phyloP scores from a whole-genome alignment of 2,329 filamentous ascomycete genomes.

The Fusarium drepaniforme region DNA sequence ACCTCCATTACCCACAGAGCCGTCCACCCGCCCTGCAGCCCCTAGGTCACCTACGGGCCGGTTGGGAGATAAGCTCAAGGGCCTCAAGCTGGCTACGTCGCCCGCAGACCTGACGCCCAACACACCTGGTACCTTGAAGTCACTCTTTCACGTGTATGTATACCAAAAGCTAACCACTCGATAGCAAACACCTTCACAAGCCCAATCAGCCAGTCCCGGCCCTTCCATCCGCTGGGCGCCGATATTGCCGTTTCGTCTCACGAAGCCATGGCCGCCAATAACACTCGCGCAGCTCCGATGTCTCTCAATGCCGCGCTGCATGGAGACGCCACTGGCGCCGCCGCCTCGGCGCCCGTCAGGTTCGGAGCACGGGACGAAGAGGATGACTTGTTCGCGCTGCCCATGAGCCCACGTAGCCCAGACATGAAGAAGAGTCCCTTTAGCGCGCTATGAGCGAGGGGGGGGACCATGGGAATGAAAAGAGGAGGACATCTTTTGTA shows the following conservation, averaged over 20 bases:
- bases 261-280: slow-evolving; percentile 45
- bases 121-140: slow-evolving; percentile 58
- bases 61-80: slow-evolving; percentile 83
- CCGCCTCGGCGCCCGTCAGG: slow-evolving; percentile 32
- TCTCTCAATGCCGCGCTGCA: slow-evolving; percentile 51
- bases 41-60: slow-evolving; percentile 76
- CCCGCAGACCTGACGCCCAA: slow-evolving; percentile 71
- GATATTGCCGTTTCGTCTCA: slow-evolving; percentile 54
- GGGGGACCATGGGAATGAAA: not conserved
- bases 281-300: slow-evolving; percentile 39
- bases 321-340: slow-evolving; percentile 31
- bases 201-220: slow-evolving; percentile 48
- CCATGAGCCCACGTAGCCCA: slow-evolving; percentile 86
- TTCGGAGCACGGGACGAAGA: slow-evolving; percentile 56
- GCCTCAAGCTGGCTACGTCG: slow-evolving; percentile 82
- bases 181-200: slow-evolving; percentile 53
- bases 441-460: slow-evolving; percentile 56
- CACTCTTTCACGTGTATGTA: slow-evolving; percentile 11
- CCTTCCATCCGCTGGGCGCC: slow-evolving; percentile 47
- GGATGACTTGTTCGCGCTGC: slow-evolving; percentile 88
- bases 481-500: not conserved
- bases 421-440: slow-evolving; percentile 90
- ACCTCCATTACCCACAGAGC: slow-evolving; percentile 33
- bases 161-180: slow-evolving; percentile 24
- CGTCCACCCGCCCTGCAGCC: slow-evolving; percentile 58